phyloP scores from a whole-genome alignment of 805 yeast species.

The Ogataea allantospora region DNA sequence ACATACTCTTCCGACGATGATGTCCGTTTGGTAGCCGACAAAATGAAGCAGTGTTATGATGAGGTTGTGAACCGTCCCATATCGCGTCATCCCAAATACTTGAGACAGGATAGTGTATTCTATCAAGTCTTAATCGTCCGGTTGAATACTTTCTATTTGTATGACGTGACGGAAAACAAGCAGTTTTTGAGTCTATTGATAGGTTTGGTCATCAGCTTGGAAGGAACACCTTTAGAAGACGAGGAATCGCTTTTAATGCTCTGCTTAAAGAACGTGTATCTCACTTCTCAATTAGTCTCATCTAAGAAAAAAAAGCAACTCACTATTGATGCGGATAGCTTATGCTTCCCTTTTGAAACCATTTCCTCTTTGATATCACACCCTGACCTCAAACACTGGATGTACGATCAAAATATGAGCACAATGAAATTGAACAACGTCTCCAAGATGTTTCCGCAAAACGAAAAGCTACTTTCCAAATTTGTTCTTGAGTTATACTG shows the following conservation, averaged over 20 bases:
- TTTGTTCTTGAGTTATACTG: constrained; percentile 18
- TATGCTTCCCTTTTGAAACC: constrained; percentile 16
- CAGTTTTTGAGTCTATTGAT: constrained; percentile 18
- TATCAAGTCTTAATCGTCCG: constrained; percentile 23
- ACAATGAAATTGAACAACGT: constrained; percentile 9
- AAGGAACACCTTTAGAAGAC: constrained; percentile 13
- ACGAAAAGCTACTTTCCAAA: constrained; percentile 12
- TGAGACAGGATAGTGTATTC: constrained; percentile 13
- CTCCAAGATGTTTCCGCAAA: constrained; percentile 10
- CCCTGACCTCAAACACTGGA: constrained; percentile 19
- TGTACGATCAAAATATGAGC: constrained; percentile 16
- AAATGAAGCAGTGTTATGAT: constrained; percentile 14
- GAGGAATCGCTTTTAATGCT: constrained; percentile 15
- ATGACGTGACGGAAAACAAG: constrained; percentile 22
- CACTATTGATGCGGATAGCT: constrained; percentile 6
- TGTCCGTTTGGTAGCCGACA: constrained; percentile 6
- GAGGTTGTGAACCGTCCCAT: constrained; percentile 1
- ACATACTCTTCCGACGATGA: constrained; percentile 3
- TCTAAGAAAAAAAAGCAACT: constrained; percentile 8
- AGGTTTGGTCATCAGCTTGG: constrained; percentile 6
- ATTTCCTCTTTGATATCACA: constrained; percentile 9
- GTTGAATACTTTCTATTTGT: constrained; percentile 21
- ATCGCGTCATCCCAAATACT: background rate
- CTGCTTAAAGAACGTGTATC: constrained; percentile 10
- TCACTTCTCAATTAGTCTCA: constrained; percentile 11